Evolutionary conservation across 768 basidiomycete species (phyloP), one percentile per base, ranked within the genome.

Genomic region (Obba rivulosa): DNA sequence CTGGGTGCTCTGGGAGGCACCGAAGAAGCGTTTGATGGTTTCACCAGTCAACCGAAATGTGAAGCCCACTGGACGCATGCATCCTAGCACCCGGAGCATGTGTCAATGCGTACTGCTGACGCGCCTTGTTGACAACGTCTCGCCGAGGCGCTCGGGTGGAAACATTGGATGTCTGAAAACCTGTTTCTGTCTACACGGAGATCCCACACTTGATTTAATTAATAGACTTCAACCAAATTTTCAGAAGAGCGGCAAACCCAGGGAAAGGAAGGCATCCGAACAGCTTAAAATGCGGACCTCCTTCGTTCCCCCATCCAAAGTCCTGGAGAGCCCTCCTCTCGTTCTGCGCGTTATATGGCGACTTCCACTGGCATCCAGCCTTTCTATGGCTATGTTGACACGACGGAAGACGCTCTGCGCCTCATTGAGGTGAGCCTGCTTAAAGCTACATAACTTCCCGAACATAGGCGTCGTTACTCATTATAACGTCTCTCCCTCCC

Each of bases 301-400:
- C 42, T 13, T 10, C 23, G 2, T 21, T 40, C 25, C 22, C 45
- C 22, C 38, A 20, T 22, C 43, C 39, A 18, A 18, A 17, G 23
- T 16, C 41, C 42, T 24, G 8, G 24, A 45, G 24, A 22, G 17
- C 8, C 2, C 40, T 38, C 38, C 13, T 34, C 45, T 22, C 40
- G 13, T 31, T 13, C 13, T 34, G 22, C 38, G 9, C 18, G 34
- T 35, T 45, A 22, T 14, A 54, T 51, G 53, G 43, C 57, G 45
- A 53, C 49, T 28, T 34, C 62, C 18, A 17, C 57, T 37, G 56
- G 59, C 57, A 53, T 68, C 62, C 75, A 78, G 46, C 83, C 85
- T 41, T 88, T 88, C 72, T 73, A 75, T 50, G 88, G 90, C 36
- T 88, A 81, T 67, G 83, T 91, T 44, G 86, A 90, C 60, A 84